Percentiles rank a stretch among this genome's conserved stretches.
phyloP scores from a whole-genome alignment of 2,329 filamentous ascomycete genomes.

The Diaporthe sp. region DNA sequence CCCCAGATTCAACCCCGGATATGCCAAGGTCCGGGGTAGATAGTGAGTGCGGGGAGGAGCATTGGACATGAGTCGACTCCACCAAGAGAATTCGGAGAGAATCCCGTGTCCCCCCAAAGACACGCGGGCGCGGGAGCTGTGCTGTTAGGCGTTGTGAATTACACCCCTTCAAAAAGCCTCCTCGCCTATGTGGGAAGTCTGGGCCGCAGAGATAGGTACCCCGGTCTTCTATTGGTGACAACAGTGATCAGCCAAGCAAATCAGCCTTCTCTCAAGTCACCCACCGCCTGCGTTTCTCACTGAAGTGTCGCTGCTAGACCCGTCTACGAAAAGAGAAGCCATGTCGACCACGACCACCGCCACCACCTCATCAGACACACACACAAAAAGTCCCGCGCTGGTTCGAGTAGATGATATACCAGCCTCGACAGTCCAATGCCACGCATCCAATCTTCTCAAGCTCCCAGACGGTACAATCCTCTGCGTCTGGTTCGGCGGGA shows the following conservation, averaged over 20 bases:
- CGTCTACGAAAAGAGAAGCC: background rate
- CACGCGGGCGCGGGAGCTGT: background rate
- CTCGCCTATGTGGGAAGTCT: background rate
- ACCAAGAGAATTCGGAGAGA: background rate
- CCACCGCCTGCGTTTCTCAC: background rate
- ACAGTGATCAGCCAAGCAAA: background rate
- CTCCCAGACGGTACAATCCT: conserved; percentile 55
- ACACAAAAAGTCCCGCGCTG: background rate
- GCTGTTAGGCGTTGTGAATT: background rate
- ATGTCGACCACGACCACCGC: conserved; percentile 15
- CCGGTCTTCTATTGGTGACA: background rate
- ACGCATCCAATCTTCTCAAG: conserved; percentile 58
- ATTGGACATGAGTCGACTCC: background rate
- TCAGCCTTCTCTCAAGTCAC: background rate
- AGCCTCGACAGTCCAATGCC: conserved; percentile 56
- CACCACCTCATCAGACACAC: conserved; percentile 3
- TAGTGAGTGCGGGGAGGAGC: background rate
- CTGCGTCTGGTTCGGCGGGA: conserved; percentile 60
- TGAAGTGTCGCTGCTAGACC: background rate
- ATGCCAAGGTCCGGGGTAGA: conserved; percentile 14
- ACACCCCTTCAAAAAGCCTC: conserved; percentile 15
- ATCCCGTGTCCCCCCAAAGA: conserved; percentile 13
- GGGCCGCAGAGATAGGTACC: background rate
- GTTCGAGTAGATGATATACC: conserved; percentile 44
- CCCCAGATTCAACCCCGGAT: conserved; percentile 20